Conservation (phyloP, 768 basidiomycete species). For the Phylloporus arenicola region DNA sequence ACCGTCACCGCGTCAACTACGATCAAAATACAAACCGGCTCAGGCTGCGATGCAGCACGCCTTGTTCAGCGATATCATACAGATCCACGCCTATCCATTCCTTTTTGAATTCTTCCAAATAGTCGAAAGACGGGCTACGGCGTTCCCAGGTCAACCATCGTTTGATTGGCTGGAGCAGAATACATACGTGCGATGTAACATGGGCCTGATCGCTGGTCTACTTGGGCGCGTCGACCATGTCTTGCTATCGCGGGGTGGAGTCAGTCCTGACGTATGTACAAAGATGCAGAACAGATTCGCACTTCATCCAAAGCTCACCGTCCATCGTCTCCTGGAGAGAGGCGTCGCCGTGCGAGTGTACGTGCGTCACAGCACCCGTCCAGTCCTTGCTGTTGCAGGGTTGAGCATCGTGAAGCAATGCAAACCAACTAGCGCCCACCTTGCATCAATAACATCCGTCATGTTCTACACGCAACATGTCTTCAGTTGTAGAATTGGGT, state of each 20-base stretch:
- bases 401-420: neutral
- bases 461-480: neutral
- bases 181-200: slow-evolving; percentile 2
- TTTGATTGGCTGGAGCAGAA: neutral
- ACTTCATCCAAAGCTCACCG: neutral
- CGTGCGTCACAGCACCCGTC: too few relatives aligned
- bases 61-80: slow-evolving; percentile 6
- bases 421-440: neutral
- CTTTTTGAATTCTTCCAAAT: neutral
- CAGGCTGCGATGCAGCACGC: neutral
- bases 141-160: neutral
- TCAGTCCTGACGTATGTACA: neutral
- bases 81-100: neutral
- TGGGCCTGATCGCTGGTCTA: neutral
- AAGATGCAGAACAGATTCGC: neutral
- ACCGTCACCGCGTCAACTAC: too few relatives aligned
- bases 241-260: neutral
- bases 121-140: slow-evolving; percentile 5
- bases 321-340: neutral
- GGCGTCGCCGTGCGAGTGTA: neutral
- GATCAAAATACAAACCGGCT: slow-evolving; percentile 7
- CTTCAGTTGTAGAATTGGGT: neutral
- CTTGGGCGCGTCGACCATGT: neutral
- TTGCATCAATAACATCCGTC: neutral
- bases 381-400: neutral